Evolutionary conservation across 1,139 yeast species (phyloP), one percentile per base, ranked within the genome.

Genomic region (Candida anutae): DNA sequence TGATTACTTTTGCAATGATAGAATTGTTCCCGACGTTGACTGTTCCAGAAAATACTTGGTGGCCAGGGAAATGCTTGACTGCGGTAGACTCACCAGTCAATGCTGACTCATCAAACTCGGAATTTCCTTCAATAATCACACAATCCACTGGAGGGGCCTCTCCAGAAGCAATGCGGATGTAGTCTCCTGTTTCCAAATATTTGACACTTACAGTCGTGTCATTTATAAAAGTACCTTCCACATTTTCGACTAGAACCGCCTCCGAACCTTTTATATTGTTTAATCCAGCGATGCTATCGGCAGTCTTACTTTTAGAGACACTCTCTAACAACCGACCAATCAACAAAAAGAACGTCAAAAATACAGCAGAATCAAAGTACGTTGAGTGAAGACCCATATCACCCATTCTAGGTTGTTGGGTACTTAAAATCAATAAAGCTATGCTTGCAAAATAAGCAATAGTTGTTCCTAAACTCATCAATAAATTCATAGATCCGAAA

Each of bases 301-400:
- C 78, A 1, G 88, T 77, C 45, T 74, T 75, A 17, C 68, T 59
- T 43, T 78, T 80, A 2, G 88, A 74, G 36, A 67, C 62, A 23
- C 79, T 65, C 46, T 81, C 93, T 28, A 81, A 58, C 23, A 77
- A 55, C 27, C 85, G 64, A 2, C 93, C 93, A 38, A 79, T 72
- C 28, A 81, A 59, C 32, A 81, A 54, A 49, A 81, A 81, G 43
- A 81, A 73, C 0, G 87, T 71, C 38, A 81, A 58, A 43, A 81
- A 81, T 3, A 81, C 85, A 21, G 80, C 90, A 2, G 88, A 76
- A 45, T 81, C 93, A 48, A 81, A 81, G 42, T 78, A 81, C 0
- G 84, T 75, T 2, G 82, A 74, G 15, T 74, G 66, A 31, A 67
- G 66, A 0, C 77, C 83, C 40, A 37, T 44, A n/a, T 39, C 38